Evolutionary conservation across 129 eudicot species (phyloP).

Genomic region (Scalesia atractyloides): DNA sequence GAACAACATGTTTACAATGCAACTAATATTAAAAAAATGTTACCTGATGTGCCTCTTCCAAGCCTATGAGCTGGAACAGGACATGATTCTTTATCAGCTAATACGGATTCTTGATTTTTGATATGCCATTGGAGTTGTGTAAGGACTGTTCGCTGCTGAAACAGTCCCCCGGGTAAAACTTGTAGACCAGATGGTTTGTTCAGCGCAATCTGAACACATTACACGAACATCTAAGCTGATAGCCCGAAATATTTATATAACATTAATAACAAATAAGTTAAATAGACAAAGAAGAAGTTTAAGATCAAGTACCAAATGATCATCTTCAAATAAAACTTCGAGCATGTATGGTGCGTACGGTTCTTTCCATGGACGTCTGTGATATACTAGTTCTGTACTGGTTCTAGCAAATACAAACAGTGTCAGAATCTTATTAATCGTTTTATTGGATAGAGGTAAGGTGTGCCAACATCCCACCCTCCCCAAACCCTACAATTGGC

Average conservation of each 20-base stretch:
- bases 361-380: constrained; percentile 91
- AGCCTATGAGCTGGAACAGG: constrained; percentile 97
- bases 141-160: constrained; percentile 85
- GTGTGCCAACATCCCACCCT: no score
- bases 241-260: background rate
- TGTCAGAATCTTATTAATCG: constrained; percentile 10
- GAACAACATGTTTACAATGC: constrained; percentile 13
- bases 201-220: constrained; percentile 66
- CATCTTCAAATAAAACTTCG: constrained; percentile 79
- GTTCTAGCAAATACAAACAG: constrained; percentile 35
- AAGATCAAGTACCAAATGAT: constrained; percentile 64
- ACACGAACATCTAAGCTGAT: background rate
- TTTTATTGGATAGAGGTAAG: no score
- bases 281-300: background rate
- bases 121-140: constrained; percentile 81
- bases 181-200: constrained; percentile 95
- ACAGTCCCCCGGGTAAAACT: constrained; percentile 92
- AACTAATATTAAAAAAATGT: constrained; percentile 1
- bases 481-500: no score
- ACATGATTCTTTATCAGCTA: constrained; percentile 43
- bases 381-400: constrained; percentile 63
- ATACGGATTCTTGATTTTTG: constrained; percentile 31
- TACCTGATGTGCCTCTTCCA: constrained; percentile 97
- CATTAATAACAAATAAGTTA: constrained; percentile 3
- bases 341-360: constrained; percentile 80